Percentiles rank a stretch among this genome's conserved stretches.
phyloP scores from a whole-genome alignment of 352 stramenopile species.

The Thraustotheca clavata region DNA sequence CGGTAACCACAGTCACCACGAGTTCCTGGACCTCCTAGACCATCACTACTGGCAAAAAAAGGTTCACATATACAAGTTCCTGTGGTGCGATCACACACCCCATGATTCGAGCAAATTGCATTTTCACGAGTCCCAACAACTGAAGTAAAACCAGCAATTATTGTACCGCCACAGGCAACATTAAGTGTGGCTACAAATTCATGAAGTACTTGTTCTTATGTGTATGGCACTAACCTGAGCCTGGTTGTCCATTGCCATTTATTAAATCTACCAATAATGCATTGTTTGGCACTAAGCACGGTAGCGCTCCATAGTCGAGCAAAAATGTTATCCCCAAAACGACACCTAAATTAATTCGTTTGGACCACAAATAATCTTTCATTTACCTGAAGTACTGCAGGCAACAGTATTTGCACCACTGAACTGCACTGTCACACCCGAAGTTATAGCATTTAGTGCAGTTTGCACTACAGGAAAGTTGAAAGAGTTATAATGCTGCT shows the following conservation, averaged over 20 bases:
- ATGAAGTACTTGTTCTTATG: not conserved
- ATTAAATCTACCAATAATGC: conserved; percentile 36
- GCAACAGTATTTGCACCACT: conserved; percentile 29
- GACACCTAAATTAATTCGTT: conserved; percentile 3
- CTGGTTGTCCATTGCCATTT: conserved; percentile 43
- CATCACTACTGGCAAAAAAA: conserved; percentile 63
- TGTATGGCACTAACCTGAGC: conserved; percentile 34
- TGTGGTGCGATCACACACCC: conserved; percentile 51
- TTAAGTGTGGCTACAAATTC: conserved; percentile 26
- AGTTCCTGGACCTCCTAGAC: conserved; percentile 45
- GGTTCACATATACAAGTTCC: conserved; percentile 49
- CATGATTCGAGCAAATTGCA: conserved; percentile 68
- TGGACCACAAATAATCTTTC: not conserved
- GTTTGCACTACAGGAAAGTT: conserved; percentile 28
- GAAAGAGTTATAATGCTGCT: not conserved
- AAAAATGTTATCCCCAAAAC: conserved; percentile 54
- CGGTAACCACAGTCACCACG: conserved; percentile 71
- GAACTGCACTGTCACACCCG: conserved; percentile 39
- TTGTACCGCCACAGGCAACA: conserved; percentile 31
- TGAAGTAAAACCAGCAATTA: conserved; percentile 31
- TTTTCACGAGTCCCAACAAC: conserved; percentile 63
- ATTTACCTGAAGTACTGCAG: conserved; percentile 26
- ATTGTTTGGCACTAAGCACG: conserved; percentile 32
- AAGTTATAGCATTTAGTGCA: conserved; percentile 40
- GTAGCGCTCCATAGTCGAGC: conserved; percentile 48